phyloP scores from a whole-genome alignment of 768 basidiomycete species.

The Podaxis rugospora region DNA sequence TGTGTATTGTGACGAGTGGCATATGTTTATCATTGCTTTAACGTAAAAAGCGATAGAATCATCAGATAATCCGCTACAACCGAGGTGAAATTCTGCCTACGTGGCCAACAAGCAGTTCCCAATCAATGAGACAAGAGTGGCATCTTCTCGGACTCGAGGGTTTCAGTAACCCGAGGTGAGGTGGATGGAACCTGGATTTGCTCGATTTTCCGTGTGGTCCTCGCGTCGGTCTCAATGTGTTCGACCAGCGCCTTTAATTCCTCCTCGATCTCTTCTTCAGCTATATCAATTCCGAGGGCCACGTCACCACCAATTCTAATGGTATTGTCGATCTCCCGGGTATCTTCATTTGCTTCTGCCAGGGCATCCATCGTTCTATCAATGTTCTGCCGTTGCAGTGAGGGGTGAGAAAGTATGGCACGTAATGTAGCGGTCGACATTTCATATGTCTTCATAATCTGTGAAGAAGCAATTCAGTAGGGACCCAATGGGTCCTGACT shows the following conservation, averaged over 20 bases:
- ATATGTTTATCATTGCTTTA: neutral
- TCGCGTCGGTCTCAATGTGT: constrained; percentile 24
- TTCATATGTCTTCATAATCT: constrained; percentile 88
- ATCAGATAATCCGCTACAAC: neutral
- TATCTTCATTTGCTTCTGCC: constrained; percentile 77
- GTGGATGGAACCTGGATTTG: neutral
- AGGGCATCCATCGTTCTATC: constrained; percentile 87
- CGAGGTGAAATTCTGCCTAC: neutral
- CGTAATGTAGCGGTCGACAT: constrained; percentile 76
- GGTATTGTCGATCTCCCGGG: constrained; percentile 76
- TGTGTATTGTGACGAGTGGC: neutral
- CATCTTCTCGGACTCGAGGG: neutral
- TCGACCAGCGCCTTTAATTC: constrained; percentile 56
- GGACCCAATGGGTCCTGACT: neutral
- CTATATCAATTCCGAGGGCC: constrained; percentile 47
- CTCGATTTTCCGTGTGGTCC: constrained; percentile 8
- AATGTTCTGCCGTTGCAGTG: constrained; percentile 70
- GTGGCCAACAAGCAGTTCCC: too few relatives aligned
- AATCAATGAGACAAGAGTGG: neutral
- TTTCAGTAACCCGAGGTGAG: neutral
- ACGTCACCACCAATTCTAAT: constrained; percentile 65
- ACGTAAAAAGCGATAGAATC: neutral
- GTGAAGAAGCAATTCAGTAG: neutral
- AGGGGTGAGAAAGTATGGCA: constrained; percentile 74
- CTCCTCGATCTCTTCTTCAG: constrained; percentile 49